Evolutionary conservation across 2,329 filamentous ascomycete species (phyloP).

Genomic region (Fusarium sororula): DNA sequence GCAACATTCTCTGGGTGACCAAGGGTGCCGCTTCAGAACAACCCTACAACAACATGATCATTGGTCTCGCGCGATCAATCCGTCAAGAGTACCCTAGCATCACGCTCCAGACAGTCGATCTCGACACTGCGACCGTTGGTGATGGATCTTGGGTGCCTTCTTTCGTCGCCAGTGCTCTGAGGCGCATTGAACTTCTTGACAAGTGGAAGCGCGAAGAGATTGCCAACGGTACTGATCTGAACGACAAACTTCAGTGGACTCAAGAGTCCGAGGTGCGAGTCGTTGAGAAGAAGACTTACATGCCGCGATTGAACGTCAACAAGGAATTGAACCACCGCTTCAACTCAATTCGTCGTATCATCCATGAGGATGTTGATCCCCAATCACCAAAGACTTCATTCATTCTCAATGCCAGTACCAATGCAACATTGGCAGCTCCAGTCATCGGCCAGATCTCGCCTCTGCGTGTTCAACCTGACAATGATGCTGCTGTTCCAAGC

Average conservation of each 20-base stretch:
- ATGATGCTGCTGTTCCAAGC: not conserved
- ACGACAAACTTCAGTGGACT: not conserved
- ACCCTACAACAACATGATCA: slow-evolving; percentile 10
- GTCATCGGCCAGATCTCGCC: not conserved
- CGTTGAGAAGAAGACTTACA: not conserved
- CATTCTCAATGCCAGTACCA: not conserved
- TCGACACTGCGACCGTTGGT: not conserved
- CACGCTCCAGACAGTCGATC: not conserved
- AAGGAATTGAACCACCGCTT: not conserved
- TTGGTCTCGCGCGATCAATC: slow-evolving; percentile 6
- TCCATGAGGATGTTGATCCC: not conserved
- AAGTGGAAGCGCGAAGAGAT: slow-evolving; percentile 7
- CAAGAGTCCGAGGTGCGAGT: slow-evolving; percentile 2
- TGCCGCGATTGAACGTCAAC: not conserved
- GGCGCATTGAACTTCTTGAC: not conserved
- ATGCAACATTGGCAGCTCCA: not conserved
- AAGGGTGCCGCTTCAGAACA: not conserved
- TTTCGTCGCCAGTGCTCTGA: not conserved
- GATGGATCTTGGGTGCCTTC: not conserved
- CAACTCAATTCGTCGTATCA: not conserved
- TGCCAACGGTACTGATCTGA: not conserved
- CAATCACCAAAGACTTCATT: not conserved
- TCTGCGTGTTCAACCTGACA: not conserved
- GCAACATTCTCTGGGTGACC: slow-evolving; percentile 11
- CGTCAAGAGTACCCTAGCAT: slow-evolving; percentile 3